Evolutionary conservation across 805 yeast species (phyloP), one percentile per base, ranked within the genome.

Genomic region (Metschnikowia orientalis): DNA sequence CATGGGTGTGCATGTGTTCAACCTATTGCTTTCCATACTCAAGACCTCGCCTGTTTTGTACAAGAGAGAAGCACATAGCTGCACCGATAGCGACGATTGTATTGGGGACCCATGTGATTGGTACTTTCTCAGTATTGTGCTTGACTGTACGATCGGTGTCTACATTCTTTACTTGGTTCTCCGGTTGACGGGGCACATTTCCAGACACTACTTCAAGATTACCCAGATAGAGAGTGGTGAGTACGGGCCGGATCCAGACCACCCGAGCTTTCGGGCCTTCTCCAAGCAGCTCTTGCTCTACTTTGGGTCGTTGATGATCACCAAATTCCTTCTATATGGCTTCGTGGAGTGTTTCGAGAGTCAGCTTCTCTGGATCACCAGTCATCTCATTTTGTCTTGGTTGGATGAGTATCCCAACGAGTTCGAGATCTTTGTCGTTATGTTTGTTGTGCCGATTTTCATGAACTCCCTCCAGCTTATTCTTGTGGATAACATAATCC

Each of bases 61-160:
- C 9, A 16, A 18, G 23, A 20, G 23, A 34, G 32, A 39, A 47
- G 31, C 26, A 23, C 57, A 57, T 22, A 45, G 40, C 12, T 45
- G 48, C 14, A 48, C 34, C n/a, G 43, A 36, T 22, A 20, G 36
- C 15, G 44, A 30, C 13, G 40, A 37, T n/a, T 43, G 44, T 21
- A 17, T 25, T 6, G 53, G 48, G 30, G 80, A 79, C 41, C 95
- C 95, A 6, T 92, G 97, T 58, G 90, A 86, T 47, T 92, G 96
- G 92, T 90, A 92, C 62, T 90, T 90, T 52, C 64, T 92, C 34
- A 90, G 85, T 50, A 73, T 90, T 23, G 69, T 90, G 18, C 74
- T 90, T 53, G 98, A 90, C 56, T 89, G 97, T 25, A 90, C 98
- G 0, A 71, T 89, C 5, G 98, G 98, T 1, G 90, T 90, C 2